Percentiles rank a stretch among this genome's conserved stretches.
phyloP scores from a whole-genome alignment of 2,329 filamentous ascomycete species.

The Colletotrichum brevisporum region DNA sequence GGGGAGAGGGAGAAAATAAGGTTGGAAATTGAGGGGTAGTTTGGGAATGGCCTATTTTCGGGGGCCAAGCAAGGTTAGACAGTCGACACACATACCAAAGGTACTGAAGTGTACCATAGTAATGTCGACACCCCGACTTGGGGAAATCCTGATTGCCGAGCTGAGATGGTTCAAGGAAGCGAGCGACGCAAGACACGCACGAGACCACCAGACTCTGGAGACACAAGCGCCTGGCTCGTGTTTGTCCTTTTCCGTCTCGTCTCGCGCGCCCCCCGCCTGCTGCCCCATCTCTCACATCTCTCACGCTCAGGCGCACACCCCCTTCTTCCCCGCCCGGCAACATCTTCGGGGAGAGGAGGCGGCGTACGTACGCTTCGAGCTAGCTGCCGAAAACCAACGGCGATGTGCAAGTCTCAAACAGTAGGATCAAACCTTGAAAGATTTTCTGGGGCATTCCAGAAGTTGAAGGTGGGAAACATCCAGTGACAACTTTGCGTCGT shows the following conservation, averaged over 20 bases:
- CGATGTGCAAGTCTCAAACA: slow-evolving; percentile 20
- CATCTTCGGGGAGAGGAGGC: background rate
- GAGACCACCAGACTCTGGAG: slow-evolving; percentile 4
- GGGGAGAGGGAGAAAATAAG: slow-evolving; percentile 12
- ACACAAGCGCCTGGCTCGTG: slow-evolving; percentile 16
- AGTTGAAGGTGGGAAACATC: background rate
- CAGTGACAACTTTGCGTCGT: background rate
- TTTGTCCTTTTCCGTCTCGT: background rate
- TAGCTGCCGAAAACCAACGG: slow-evolving; percentile 4
- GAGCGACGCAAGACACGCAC: background rate
- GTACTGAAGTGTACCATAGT: no score
- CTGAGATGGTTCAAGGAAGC: slow-evolving; percentile 3
- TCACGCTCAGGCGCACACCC: background rate
- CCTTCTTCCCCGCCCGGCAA: background rate
- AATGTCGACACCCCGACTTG: slow-evolving; percentile 7
- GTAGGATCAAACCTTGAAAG: slow-evolving; percentile 12
- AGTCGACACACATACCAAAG: no score
- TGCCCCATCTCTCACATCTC: background rate
- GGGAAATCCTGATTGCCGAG: slow-evolving; percentile 16
- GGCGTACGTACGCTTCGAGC: no score
- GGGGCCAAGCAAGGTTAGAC: no score
- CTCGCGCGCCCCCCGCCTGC: no score
- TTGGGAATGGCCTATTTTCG: slow-evolving; percentile 29
- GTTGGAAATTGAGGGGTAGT: slow-evolving; percentile 32
- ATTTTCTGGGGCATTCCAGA: slow-evolving; percentile 32